phyloP scores from a whole-genome alignment of 2,329 filamentous ascomycete species.

The Rhynchosporium agropyri region DNA sequence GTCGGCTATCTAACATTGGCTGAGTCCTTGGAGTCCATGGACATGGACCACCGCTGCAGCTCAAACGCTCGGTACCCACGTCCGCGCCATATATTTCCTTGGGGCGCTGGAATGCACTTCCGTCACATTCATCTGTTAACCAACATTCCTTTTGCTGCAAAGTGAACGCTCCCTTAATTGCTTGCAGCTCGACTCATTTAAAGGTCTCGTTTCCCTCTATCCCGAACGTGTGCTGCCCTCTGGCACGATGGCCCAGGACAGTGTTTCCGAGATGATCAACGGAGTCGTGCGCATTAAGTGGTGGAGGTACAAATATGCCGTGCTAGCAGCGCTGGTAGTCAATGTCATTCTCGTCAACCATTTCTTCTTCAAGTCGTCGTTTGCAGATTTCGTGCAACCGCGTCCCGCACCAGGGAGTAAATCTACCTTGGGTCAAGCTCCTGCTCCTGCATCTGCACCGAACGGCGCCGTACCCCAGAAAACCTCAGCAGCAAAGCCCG shows the following conservation, averaged over 20 bases:
- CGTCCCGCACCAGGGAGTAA: not conserved
- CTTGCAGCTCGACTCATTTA: not conserved
- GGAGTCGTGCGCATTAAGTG: constrained; percentile 34
- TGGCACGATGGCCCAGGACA: constrained; percentile 26
- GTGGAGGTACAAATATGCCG: constrained; percentile 35
- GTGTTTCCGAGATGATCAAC: constrained; percentile 33
- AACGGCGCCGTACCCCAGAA: constrained; percentile 6
- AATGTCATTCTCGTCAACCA: constrained; percentile 36
- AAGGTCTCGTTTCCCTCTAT: not conserved
- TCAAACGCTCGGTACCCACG: not conserved
- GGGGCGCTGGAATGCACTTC: constrained; percentile 18
- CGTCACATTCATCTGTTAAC: not conserved
- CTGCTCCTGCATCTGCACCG: constrained; percentile 7
- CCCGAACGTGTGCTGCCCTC: not conserved
- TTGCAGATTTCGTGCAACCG: constrained; percentile 26
- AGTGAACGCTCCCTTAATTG: constrained; percentile 8
- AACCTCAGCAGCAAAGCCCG: not conserved
- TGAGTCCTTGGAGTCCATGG: too few relatives aligned
- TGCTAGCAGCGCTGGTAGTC: constrained; percentile 30
- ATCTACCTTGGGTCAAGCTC: not conserved
- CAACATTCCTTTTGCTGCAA: constrained; percentile 19
- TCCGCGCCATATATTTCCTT: constrained; percentile 10
- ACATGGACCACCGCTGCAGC: not conserved
- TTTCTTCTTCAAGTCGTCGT: constrained; percentile 33
- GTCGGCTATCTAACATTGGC: too few relatives aligned